Base-by-base conservation (phyloP, 2,329 filamentous ascomycete genomes). In the Cadophora malorum region DNA sequence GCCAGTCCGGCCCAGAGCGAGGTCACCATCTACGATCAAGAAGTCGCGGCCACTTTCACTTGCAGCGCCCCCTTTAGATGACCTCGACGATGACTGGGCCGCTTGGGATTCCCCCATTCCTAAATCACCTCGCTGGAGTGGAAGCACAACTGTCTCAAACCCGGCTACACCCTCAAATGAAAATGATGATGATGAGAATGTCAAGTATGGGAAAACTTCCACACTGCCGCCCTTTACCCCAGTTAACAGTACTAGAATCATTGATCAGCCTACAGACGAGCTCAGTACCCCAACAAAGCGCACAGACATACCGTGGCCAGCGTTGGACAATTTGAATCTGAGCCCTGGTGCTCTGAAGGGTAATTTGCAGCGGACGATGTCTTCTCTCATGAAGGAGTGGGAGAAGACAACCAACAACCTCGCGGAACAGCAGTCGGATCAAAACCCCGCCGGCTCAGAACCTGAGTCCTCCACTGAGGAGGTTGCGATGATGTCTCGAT, bases 301-400 rank as follows among this genome's bases (percentile, higher is more conserved):
- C 7, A 74, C 77, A 28, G 74, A 77, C 3, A 82, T 84, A 16
- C 82, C 74, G 52, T 79, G 77, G 77, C 76, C 76, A 19, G 75
- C 73, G 12, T 65, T 78, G 82, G 89, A 75, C 77, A 88, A 66
- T 77, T 91, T 31, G 35, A 77, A 67, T 78, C 91, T 33, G 49
- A 77, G 74, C 33, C 91, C 94, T n/a, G 66, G 88, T 72, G 94
- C 93, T 74, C 82, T 97, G 72, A 93, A 93, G 45, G 71, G 88
- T 73, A 94, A 93, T 74, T 81, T 97, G 73, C 92, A 93, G 77
- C 87, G 89, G 47, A 95, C 92, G 0, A 92, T 94, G n/a, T 91
- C 90, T 45, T 91, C 91, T 70, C 84, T 97, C 67, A 93, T 97
- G 88, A 91, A 90, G 71, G 94, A 97, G 77, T 97, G 93, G 92